These are phyloP conservation scores for Beauveria rudraprayagi DNA, from an alignment of 2,329 filamentous ascomycete species.

Conservation along the genomic window DNA sequence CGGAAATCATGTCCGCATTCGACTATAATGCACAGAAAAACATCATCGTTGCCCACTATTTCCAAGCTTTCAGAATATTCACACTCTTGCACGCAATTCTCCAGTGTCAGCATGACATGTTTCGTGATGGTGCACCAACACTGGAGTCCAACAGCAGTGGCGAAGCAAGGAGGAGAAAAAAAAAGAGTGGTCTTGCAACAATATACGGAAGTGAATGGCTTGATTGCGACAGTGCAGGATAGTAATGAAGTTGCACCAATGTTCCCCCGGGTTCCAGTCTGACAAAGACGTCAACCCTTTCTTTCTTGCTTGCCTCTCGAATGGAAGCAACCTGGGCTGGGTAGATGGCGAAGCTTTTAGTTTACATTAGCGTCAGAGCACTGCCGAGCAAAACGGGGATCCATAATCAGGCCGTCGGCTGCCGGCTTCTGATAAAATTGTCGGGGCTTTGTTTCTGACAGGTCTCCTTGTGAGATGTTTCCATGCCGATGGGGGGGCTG, in stretches of 20 bases:
- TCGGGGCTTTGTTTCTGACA: background rate
- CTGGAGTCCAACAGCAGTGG: background rate
- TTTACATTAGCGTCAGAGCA: background rate
- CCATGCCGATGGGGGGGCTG: background rate
- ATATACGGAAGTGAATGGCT: background rate
- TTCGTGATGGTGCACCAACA: background rate
- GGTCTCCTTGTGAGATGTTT: background rate
- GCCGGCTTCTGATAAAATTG: background rate
- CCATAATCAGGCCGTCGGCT: background rate
- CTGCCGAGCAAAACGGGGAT: background rate
- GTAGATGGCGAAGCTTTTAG: background rate
- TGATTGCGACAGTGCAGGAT: background rate
- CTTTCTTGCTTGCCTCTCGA: background rate
- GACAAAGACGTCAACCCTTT: background rate
- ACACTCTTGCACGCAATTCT: background rate
- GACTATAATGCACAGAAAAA: background rate
- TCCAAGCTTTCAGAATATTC: background rate
- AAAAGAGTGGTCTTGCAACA: background rate
- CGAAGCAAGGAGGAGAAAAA: background rate
- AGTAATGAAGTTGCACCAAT: background rate
- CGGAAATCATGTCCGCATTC: background rate
- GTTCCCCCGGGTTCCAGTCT: background rate
- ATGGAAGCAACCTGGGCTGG: background rate
- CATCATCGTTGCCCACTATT: no score
- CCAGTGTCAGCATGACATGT: background rate